Evolutionary conservation across 2,329 filamentous ascomycete genomes (phyloP), one percentile per base, ranked within the genome.

Genomic region (Zasmidium cellare): DNA sequence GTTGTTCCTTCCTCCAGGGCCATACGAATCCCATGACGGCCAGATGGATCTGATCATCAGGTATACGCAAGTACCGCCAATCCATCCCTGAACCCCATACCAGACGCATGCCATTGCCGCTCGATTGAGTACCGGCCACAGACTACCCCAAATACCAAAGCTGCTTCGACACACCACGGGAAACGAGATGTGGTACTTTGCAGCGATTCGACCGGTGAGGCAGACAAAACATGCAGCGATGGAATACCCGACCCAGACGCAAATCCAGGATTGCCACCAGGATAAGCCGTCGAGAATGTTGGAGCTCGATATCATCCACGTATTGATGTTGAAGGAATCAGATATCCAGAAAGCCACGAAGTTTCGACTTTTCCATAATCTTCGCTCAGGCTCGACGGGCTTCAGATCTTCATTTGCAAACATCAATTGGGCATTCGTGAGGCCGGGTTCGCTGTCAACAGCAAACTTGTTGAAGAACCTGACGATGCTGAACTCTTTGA

Each of bases 121-220:
- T 45, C 92, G 85, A 70, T 96, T 96, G 65, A 96, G 87, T 0
- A 96, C 87, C 0, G 92, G 91, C 92, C 92, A 96, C 52, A 96
- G 75, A 24, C 87, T 87, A 1, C 92, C 92, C 89, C 90, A 96
- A 56, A 96, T 89, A 14, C 92, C 92, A 67, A 96, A 96, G 0
- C 87, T 91, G 0, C 90, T 81, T 56, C 92, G 82, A 64, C 82
- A 84, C 28, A 89, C 87, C 35, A 96, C 90, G 0, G 92, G 91
- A 72, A 96, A 96, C 1, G 90, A 89, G 63, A 96, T 90, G 72
- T 96, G 91, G 73, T 96, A 96, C 19, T 84, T 85, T 9, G 92
- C 90, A 58, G 92, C 92, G 51, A 96, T 92, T 50, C 91, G 86
- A 63, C 90, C 91, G 5, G 90, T 96, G 63, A 87, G 61, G 68